Evolutionary conservation across 306 rosid genomes (phyloP).

Genomic region (Acacia crassicarpa): DNA sequence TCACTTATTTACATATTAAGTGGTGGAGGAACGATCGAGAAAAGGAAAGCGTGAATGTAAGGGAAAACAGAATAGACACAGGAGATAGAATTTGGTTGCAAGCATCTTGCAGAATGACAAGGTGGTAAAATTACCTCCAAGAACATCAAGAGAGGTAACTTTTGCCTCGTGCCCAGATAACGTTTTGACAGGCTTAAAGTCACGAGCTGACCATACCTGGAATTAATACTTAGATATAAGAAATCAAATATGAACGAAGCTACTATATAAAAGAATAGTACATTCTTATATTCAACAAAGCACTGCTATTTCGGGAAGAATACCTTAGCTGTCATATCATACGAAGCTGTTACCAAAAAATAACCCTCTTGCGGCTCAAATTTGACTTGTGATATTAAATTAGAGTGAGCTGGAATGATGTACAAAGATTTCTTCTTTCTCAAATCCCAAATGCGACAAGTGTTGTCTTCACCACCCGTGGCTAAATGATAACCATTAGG

Average conservation of each 20-base stretch:
- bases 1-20: not conserved
- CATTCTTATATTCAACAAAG: constrained; percentile 14
- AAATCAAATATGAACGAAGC: constrained; percentile 28
- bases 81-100: not conserved
- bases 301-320: constrained; percentile 18
- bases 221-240: constrained; percentile 27
- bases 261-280: constrained; percentile 2
- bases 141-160: constrained; percentile 80
- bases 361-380: constrained; percentile 97
- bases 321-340: constrained; percentile 96
- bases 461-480: constrained; percentile 89
- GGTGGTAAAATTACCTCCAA: constrained; percentile 59
- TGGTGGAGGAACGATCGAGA: not conserved
- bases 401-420: constrained; percentile 91
- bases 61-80: not conserved
- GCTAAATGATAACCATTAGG: constrained; percentile 93
- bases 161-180: constrained; percentile 93
- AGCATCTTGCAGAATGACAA: not conserved
- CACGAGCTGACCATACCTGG: constrained; percentile 94
- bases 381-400: constrained; percentile 87
- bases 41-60: not conserved
- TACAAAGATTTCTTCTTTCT: constrained; percentile 86
- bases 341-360: constrained; percentile 87
- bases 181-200: constrained; percentile 88
- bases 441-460: constrained; percentile 92